A percentile compares a stretch with the other conserved stretches of the same genome.
phyloP scores from a whole-genome alignment of 1,139 yeast genomes.

The Pichia sp. region DNA sequence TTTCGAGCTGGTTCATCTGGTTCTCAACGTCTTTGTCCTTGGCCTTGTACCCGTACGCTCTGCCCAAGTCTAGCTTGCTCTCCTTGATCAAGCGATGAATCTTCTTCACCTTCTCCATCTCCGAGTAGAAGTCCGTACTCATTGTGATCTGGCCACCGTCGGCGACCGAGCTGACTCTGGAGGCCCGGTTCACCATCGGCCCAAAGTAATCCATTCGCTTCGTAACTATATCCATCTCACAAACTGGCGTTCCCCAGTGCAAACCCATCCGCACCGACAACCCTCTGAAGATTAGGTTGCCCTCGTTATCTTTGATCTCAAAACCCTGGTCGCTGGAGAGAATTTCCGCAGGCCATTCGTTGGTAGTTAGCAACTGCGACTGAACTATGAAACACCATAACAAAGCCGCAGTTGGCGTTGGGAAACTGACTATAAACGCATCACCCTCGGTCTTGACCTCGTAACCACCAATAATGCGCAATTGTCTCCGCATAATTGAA shows the following conservation, averaged over 20 bases:
- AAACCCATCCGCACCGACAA: slow-evolving; percentile 95
- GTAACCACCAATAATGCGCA: slow-evolving; percentile 91
- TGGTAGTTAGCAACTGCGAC: slow-evolving; percentile 64
- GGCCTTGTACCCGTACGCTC: slow-evolving; percentile 61
- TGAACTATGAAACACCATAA: slow-evolving; percentile 96
- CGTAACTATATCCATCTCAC: slow-evolving; percentile 91
- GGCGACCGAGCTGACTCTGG: slow-evolving; percentile 90
- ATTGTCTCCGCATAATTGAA: slow-evolving; percentile 87
- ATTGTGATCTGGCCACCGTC: slow-evolving; percentile 97
- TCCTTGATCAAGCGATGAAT: slow-evolving; percentile 47
- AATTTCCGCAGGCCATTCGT: slow-evolving; percentile 96
- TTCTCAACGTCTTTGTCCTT: slow-evolving; percentile 62
- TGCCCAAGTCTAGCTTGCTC: slow-evolving; percentile 38
- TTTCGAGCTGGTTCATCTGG: slow-evolving; percentile 63
- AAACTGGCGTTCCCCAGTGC: slow-evolving; percentile 97
- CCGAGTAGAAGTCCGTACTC: slow-evolving; percentile 75
- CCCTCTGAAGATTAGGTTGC: slow-evolving; percentile 71
- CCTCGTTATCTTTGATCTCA: slow-evolving; percentile 66
- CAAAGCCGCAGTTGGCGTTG: slow-evolving; percentile 85
- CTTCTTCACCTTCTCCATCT: slow-evolving; percentile 55
- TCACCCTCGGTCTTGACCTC: slow-evolving; percentile 99
- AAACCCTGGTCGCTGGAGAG: slow-evolving; percentile 82
- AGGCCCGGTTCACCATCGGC: slow-evolving; percentile 95
- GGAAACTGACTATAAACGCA: slow-evolving; percentile 98
- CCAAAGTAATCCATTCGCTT: slow-evolving; percentile 98